Percentiles rank a stretch among this genome's conserved stretches.
Conservation (phyloP, 352 stramenopile genomes). For the Globisporangium rhizosaccharum region DNA sequence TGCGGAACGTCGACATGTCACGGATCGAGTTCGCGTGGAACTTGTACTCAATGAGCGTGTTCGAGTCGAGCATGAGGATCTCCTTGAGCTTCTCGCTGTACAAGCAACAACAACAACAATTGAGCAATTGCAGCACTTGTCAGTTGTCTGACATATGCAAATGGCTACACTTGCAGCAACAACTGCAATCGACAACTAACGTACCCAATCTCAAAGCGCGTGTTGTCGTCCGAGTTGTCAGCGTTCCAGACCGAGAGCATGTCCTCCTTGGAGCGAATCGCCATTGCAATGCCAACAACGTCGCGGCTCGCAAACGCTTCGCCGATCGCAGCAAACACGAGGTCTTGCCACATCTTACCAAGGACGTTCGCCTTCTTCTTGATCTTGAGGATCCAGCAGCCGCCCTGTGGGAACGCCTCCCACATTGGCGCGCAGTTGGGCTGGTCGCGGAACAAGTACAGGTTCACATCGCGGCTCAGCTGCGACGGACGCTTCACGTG, state of each 20-base stretch:
- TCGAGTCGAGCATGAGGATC: constrained; percentile 91
- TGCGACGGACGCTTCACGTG: constrained; percentile 92
- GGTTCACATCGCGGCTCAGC: constrained; percentile 88
- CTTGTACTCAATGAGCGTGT: constrained; percentile 95
- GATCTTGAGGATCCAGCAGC: constrained; percentile 95
- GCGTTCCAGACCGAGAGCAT: constrained; percentile 94
- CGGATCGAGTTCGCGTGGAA: constrained; percentile 90
- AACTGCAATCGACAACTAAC: constrained; percentile 5
- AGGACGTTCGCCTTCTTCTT: constrained; percentile 93
- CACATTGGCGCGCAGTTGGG: constrained; percentile 87
- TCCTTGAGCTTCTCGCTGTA: constrained; percentile 90
- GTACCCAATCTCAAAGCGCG: constrained; percentile 76
- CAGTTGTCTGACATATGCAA: not conserved
- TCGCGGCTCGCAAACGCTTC: constrained; percentile 90
- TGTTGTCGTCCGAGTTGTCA: constrained; percentile 88
- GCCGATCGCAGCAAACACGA: constrained; percentile 89
- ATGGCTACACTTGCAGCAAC: constrained; percentile 1
- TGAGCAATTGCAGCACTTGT: constrained; percentile 8
- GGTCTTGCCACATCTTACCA: constrained; percentile 94
- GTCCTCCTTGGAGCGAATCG: constrained; percentile 91
- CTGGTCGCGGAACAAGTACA: constrained; percentile 91
- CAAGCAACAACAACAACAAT: not conserved
- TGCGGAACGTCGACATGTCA: constrained; percentile 92
- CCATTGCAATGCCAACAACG: constrained; percentile 91
- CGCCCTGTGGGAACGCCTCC: constrained; percentile 90